Evolutionary conservation across 257 asterid genomes (phyloP).

Genomic region (Datura wrightii): DNA sequence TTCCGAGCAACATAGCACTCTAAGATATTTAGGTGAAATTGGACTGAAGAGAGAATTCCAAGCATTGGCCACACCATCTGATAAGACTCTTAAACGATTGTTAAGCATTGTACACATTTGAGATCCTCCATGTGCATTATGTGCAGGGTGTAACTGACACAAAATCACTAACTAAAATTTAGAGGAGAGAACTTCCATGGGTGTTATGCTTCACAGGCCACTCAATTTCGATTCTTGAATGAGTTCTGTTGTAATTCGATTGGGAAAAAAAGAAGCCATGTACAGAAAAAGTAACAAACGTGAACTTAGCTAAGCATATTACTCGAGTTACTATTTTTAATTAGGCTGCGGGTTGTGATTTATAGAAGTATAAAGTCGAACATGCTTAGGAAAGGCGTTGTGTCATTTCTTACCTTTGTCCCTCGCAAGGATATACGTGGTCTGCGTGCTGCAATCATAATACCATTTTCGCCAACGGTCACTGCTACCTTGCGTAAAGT

Average conservation of each 20-base stretch:
- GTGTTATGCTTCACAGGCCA: slow-evolving; percentile 15
- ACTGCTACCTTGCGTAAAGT: slow-evolving; percentile 94
- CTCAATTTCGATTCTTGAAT: slow-evolving; percentile 8
- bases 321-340: not conserved
- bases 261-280: not conserved
- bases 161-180: not conserved
- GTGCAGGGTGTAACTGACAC: not conserved
- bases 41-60: not conserved
- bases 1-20: not conserved
- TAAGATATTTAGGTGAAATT: not conserved
- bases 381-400: not conserved
- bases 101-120: not conserved
- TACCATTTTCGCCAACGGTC: slow-evolving; percentile 88
- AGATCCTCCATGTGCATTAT: not conserved
- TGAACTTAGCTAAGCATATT: not conserved
- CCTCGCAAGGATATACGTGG: slow-evolving; percentile 91
- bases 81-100: not conserved
- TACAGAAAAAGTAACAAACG: not conserved
- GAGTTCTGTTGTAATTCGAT: not conserved
- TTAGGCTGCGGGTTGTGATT: not conserved
- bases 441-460: slow-evolving; percentile 75
- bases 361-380: not conserved
- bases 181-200: not conserved
- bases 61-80: not conserved
- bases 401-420: slow-evolving; percentile 65